These are phyloP conservation scores for Colletotrichum sublineola DNA, from an alignment of 2,329 filamentous ascomycete species.

Conservation along the genomic window DNA sequence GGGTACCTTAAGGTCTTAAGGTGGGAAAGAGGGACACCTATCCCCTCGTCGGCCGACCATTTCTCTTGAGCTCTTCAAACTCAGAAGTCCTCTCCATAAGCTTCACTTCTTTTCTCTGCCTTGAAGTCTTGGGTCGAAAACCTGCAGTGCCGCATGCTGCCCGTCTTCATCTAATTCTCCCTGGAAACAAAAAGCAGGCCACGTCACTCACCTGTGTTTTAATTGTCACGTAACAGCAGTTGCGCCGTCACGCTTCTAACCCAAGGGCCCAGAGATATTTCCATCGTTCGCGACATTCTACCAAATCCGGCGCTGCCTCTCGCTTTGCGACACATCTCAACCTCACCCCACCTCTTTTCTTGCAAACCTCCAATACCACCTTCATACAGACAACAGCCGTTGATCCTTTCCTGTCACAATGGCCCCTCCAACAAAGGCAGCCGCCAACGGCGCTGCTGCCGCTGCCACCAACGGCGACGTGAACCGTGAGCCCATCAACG, in stretches of 20 bases:
- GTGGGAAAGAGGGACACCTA: conserved; percentile 35
- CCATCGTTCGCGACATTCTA: conserved; percentile 25
- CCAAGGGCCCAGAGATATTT: conserved; percentile 19
- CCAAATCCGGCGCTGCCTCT: conserved; percentile 4
- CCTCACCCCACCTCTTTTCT: conserved; percentile 5
- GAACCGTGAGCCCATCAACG: conserved; percentile 46
- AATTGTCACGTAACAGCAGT: conserved; percentile 19
- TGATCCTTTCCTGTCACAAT: conserved; percentile 21
- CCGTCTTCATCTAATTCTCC: neutral
- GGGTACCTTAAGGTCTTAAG: neutral
- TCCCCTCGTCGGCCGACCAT: conserved; percentile 20
- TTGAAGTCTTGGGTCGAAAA: conserved; percentile 17
- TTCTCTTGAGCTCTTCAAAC: conserved; percentile 23
- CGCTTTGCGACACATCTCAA: conserved; percentile 10
- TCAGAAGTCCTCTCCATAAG: neutral
- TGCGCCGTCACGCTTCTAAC: conserved; percentile 25
- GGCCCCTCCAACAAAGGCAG: conserved; percentile 29
- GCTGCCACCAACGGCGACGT: conserved; percentile 20
- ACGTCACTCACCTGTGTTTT: conserved; percentile 1
- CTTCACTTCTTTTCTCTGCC: conserved; percentile 7
- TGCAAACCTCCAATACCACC: conserved; percentile 8
- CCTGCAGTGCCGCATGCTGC: conserved; percentile 12
- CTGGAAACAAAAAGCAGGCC: conserved; percentile 1
- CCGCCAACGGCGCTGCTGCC: conserved; percentile 32
- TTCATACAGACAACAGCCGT: neutral